Evolutionary conservation across 2,329 filamentous ascomycete genomes (phyloP), one percentile per base, ranked within the genome.

Genomic region (Ophiostoma himal-ulmi): DNA sequence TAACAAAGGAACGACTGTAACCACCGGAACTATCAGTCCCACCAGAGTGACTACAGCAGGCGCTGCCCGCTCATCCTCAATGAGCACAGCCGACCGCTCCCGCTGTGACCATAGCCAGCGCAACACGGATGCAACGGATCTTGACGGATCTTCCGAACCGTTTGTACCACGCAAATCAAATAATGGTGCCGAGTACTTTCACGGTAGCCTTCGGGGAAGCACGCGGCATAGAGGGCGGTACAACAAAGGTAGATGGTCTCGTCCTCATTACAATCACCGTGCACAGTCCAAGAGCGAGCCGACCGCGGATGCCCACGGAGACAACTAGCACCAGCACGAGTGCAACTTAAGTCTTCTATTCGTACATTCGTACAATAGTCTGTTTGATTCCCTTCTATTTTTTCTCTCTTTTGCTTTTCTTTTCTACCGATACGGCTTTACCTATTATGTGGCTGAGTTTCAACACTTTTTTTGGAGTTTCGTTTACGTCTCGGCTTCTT

Each of bases 211-310:
- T 14, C 22, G 26, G 7, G 73, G 70, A 70, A 73, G 68, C 60
- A 62, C 62, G 14, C 68, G 69, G 34, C 68, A 69, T 17, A 69
- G 69, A 39, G 62, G 68, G 2, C 73, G 69, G 30, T 44, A 72
- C 26, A 72, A 70, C 14, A 73, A 73, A 65, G 44, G 67, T 22
- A 70, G 71, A 69, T 74, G 72, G 70, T 68, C 68, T 44, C 72
- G 70, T 17, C 75, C 77, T 57, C 66, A 73, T 70, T 83, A 83
- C 71, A 82, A 80, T 66, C 79, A 82, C n/a, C 79, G 82, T 52
- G 77, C 81, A 30, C 80, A 84, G 71, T 83, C 82, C 66, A 83
- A 81, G 74, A 84, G 83, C 72, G 82, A 84, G 74, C 73, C 73
- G 11, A 30, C 69, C 14, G 37, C 41, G 48, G 67, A 54, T 13